Evolutionary conservation across 257 asterid species (phyloP).

Genomic region (Solanum verrucosum): DNA sequence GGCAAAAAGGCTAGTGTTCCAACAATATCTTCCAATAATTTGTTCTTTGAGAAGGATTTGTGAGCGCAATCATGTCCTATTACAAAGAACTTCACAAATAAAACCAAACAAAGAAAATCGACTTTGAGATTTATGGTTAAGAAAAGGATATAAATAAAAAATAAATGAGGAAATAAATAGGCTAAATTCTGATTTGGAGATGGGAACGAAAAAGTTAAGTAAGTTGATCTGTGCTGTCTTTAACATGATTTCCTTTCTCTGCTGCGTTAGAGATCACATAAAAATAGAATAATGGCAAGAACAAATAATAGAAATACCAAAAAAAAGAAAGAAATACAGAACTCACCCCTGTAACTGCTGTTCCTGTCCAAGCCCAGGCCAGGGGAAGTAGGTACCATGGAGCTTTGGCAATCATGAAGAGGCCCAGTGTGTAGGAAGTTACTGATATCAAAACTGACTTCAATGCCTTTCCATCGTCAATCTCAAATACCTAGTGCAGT

Average conservation of each 20-base stretch:
- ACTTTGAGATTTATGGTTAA: neutral
- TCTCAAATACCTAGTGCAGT: conserved; percentile 66
- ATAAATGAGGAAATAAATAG: neutral
- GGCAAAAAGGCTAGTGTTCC: conserved; percentile 97
- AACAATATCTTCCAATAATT: conserved; percentile 84
- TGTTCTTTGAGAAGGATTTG: conserved; percentile 90
- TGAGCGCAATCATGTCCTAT: conserved; percentile 99
- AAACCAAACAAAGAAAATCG: conserved; percentile 9
- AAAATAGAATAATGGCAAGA: neutral
- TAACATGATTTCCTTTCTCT: neutral
- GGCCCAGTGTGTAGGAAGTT: conserved; percentile 73
- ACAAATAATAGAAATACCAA: neutral
- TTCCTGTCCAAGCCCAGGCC: conserved; percentile 99
- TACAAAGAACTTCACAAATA: conserved; percentile 70
- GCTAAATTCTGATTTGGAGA: neutral
- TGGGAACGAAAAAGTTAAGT: neutral
- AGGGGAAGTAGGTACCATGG: conserved; percentile 99
- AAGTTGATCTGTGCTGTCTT: neutral
- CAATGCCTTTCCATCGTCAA: conserved; percentile 82
- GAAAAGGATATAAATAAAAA: neutral
- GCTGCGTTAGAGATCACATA: neutral
- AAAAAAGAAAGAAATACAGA: neutral
- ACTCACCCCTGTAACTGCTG: conserved; percentile 94
- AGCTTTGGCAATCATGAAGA: conserved; percentile 77
- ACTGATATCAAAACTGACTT: conserved; percentile 77